These are phyloP conservation scores for Lactarius sanguifluus DNA, from an alignment of 768 basidiomycete species.

Conservation along the genomic window DNA sequence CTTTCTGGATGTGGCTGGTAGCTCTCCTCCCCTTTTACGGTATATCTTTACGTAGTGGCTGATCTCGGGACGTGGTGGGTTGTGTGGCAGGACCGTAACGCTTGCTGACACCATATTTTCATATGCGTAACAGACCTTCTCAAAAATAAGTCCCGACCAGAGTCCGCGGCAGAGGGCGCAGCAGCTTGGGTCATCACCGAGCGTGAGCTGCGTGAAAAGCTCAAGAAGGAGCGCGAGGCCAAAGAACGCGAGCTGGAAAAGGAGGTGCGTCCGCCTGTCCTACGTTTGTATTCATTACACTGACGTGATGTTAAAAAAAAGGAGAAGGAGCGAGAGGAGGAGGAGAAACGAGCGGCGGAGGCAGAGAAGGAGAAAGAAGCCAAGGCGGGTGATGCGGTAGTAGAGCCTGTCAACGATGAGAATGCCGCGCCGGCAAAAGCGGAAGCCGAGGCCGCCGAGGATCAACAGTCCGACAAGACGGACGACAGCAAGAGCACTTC, in stretches of 20 bases:
- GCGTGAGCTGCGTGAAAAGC: constrained; percentile 69
- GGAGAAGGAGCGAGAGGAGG: constrained; percentile 64
- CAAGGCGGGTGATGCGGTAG: constrained; percentile 29
- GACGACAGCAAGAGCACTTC: constrained; percentile 32
- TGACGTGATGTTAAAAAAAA: constrained; percentile 44
- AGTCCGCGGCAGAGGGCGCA: constrained; percentile 66
- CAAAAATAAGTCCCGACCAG: constrained; percentile 81
- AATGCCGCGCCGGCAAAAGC: constrained; percentile 30
- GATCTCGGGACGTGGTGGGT: constrained; percentile 27
- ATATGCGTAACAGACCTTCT: constrained; percentile 55
- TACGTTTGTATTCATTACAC: constrained; percentile 14
- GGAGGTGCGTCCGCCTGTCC: constrained; percentile 46
- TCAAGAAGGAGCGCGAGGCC: constrained; percentile 72
- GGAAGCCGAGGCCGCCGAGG: constrained; percentile 37
- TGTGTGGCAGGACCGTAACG: constrained; percentile 30
- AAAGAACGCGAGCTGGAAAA: constrained; percentile 65
- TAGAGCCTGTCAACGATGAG: constrained; percentile 30
- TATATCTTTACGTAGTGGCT: too few species aligned
- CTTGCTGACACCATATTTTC: constrained; percentile 27
- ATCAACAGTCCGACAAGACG: constrained; percentile 40
- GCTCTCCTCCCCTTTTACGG: constrained; percentile 26
- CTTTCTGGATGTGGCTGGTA: constrained; percentile 24
- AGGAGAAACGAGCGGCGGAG: constrained; percentile 58
- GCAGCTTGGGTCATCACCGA: constrained; percentile 73
- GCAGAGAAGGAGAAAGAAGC: constrained; percentile 39